These are phyloP conservation scores for Solanum chiquidenum DNA, from an alignment of 257 asterid genomes.

Conservation along the genomic window DNA sequence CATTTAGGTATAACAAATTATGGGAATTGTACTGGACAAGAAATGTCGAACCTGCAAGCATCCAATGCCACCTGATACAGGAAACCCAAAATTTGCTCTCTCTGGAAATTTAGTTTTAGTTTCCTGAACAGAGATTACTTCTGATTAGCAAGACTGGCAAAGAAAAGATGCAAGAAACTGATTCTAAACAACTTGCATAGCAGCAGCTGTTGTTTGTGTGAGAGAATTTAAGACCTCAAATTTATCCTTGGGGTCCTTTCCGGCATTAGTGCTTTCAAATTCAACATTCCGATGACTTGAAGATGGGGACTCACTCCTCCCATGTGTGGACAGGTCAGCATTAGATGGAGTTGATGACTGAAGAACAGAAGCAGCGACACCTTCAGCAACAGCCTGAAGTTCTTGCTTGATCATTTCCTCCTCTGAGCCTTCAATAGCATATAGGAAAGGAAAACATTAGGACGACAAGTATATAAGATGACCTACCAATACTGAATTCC, in stretches of 20 bases:
- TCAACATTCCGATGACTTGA: constrained; percentile 30
- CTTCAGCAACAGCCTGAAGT: constrained; percentile 95
- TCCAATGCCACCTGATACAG: constrained; percentile 63
- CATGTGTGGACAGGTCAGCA: constrained; percentile 30
- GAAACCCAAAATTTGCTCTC: constrained; percentile 58
- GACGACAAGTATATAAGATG: background rate
- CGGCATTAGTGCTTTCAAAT: constrained; percentile 30
- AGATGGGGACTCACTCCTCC: constrained; percentile 32
- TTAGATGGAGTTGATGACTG: constrained; percentile 44
- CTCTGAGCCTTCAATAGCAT: constrained; percentile 36
- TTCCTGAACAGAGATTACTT: constrained; percentile 37
- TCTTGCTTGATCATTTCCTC: constrained; percentile 87
- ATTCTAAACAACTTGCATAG: background rate
- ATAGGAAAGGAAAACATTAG: constrained; percentile 6
- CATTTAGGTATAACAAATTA: background rate
- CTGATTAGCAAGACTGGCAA: background rate
- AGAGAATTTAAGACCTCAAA: constrained; percentile 42
- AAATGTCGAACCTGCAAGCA: constrained; percentile 63
- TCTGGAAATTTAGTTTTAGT: constrained; percentile 42
- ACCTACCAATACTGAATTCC: background rate
- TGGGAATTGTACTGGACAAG: background rate
- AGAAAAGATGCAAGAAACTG: background rate
- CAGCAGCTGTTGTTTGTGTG: background rate
- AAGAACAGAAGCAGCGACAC: constrained; percentile 88
- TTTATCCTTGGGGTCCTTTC: constrained; percentile 33